phyloP scores from a whole-genome alignment of 331 rosid genomes.

The Dryas integrifolia region DNA sequence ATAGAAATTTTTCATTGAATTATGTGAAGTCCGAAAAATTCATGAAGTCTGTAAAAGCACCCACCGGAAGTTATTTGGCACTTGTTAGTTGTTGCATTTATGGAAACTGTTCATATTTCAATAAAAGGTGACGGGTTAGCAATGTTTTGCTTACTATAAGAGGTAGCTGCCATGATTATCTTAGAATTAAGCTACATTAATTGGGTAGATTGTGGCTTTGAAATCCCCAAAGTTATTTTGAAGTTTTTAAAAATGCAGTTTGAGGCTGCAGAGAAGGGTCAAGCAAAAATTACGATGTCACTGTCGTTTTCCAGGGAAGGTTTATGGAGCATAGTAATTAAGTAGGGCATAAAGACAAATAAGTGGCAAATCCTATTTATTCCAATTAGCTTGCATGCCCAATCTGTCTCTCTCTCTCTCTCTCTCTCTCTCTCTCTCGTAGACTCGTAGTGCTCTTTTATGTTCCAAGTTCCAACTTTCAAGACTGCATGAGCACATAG shows the following conservation, averaged over 20 bases:
- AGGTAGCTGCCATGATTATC: too few relatives aligned
- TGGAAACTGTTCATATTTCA: too few relatives aligned
- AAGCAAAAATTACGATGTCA: background rate
- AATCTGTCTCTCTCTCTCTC: background rate
- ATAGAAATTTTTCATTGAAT: too few relatives aligned
- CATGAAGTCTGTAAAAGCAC: too few relatives aligned
- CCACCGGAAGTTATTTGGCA: too few relatives aligned
- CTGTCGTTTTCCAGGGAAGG: background rate
- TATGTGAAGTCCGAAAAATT: too few relatives aligned
- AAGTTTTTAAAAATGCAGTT: background rate
- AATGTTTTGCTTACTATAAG: too few relatives aligned
- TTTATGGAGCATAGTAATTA: background rate
- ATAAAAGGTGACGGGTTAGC: too few relatives aligned
- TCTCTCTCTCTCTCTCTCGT: background rate
- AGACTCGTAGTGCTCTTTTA: conserved; percentile 22
- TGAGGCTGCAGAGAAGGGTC: background rate
- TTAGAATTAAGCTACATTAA: too few relatives aligned
- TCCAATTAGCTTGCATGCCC: conserved; percentile 20
- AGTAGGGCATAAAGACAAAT: conserved; percentile 25
- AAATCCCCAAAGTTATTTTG: too few relatives aligned
- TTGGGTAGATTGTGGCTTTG: too few relatives aligned
- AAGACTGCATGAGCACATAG: conserved; percentile 18
- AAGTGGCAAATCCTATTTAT: conserved; percentile 28
- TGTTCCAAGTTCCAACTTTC: conserved; percentile 34
- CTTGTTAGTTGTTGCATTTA: too few relatives aligned